Evolutionary conservation across 2,329 filamentous ascomycete genomes (phyloP), one percentile per base, ranked within the genome.

Genomic region (Ascochyta lentis): DNA sequence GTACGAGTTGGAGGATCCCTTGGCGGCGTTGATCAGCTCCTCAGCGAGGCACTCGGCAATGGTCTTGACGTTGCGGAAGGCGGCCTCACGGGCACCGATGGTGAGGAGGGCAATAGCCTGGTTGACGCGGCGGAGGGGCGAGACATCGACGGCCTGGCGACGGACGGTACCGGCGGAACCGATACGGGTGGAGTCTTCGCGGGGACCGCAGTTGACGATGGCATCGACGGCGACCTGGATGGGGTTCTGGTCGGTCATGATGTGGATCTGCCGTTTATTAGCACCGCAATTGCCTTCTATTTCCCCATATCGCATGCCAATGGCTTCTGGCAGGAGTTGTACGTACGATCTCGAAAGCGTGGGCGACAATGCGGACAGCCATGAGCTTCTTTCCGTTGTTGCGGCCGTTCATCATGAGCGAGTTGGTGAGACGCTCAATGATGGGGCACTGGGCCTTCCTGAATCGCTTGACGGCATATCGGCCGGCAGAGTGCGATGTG

Each of bases 371-470:
- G 84, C 95, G 92, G 81, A 98, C 94, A 79, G 95, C 96, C 93
- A 96, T 97, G 79, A 98, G 89, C 92, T 99, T 99, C 91, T 99
- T 99, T 84, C 95, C 95, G 91, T 97, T 99, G 91, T 99, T 99
- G 84, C 95, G 95, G 83, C 95, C 95, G 89, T 99, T 96, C 94
- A 98, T 98, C 96, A 99, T 99, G 81, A 99, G 89, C 60, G 95
- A 98, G 91, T 99, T 99, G 87, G 95, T 99, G 76, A 99, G 89
- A 81, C 95, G 94, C 91, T 99, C 95, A 80, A 99, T 97, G 89
- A 99, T 98, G 77, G 95, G 95, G 91, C 95, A 99, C 88, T 98
- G 96, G 80, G 96, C 95, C 90, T 99, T 99, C 86, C 95, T 91
- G 92, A 99, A 99, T 79, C 96, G 90, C 92, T 99, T 99, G 84